Conservation (phyloP, 2,329 filamentous ascomycete species). For the Hypomyces rosellus region DNA sequence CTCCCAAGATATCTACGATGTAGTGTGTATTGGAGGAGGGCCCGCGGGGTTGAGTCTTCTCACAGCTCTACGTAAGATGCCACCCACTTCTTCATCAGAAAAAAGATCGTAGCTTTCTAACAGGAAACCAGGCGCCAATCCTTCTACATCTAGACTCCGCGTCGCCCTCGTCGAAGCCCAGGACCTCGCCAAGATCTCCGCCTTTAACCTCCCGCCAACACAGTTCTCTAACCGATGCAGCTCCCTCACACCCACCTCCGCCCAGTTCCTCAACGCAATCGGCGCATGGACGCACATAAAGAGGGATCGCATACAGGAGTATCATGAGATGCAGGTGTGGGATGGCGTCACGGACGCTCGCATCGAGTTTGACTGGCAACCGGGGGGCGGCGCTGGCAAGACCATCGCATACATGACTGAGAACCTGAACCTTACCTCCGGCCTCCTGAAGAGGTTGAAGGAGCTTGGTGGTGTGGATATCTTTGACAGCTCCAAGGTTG, state of each 20-base stretch:
- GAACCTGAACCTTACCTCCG: slow-evolving; percentile 81
- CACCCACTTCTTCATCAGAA: neutral
- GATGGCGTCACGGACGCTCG: slow-evolving; percentile 82
- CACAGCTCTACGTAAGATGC: slow-evolving; percentile 60
- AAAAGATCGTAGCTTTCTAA: neutral
- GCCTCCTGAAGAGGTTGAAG: slow-evolving; percentile 64
- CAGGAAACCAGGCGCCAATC: slow-evolving; percentile 61
- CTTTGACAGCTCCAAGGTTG: slow-evolving; percentile 71
- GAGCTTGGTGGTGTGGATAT: slow-evolving; percentile 63
- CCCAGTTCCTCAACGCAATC: slow-evolving; percentile 73
- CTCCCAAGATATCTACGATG: slow-evolving; percentile 74
- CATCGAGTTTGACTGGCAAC: slow-evolving; percentile 79
- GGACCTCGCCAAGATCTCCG: slow-evolving; percentile 63
- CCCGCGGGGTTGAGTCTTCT: slow-evolving; percentile 82
- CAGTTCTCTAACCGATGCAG: slow-evolving; percentile 91
- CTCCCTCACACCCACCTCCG: slow-evolving; percentile 84
- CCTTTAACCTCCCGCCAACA: slow-evolving; percentile 59
- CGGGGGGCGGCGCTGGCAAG: slow-evolving; percentile 39
- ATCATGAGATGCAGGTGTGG: slow-evolving; percentile 98
- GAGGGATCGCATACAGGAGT: slow-evolving; percentile 69
- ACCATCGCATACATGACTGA: slow-evolving; percentile 96
- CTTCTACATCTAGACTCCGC: slow-evolving; percentile 67
- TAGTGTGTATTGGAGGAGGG: slow-evolving; percentile 85
- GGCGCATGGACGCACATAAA: slow-evolving; percentile 80
- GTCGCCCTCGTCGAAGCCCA: slow-evolving; percentile 89